Percentiles rank a stretch among this genome's conserved stretches.
Evolutionary conservation across 257 asterid species (phyloP).

Genomic region (Cruciata laevipes): DNA sequence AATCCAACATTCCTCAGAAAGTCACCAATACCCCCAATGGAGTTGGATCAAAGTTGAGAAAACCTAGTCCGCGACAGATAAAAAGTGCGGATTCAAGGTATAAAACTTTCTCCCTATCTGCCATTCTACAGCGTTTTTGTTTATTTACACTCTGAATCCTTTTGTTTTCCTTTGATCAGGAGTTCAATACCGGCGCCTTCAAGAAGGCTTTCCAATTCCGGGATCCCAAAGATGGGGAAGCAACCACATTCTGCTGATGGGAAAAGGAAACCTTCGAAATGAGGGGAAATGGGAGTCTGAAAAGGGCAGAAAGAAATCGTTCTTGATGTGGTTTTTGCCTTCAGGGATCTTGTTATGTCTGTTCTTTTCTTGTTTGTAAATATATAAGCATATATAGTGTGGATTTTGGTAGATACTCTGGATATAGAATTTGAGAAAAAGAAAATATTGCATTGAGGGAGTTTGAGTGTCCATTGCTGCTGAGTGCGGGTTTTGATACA

Average conservation of each 20-base stretch:
- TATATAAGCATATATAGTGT: conserved; percentile 13
- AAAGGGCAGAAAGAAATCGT: conserved; percentile 1
- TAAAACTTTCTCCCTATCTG: background rate
- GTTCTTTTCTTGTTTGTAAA: conserved; percentile 9
- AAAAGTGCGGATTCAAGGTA: conserved; percentile 55
- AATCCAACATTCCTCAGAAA: conserved; percentile 29
- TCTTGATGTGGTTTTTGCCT: too few species aligned
- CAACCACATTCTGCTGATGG: conserved; percentile 38
- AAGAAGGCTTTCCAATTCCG: conserved; percentile 38
- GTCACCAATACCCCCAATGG: conserved; percentile 29
- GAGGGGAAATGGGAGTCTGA: conserved; percentile 24
- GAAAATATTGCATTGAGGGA: conserved; percentile 14
- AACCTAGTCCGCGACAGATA: conserved; percentile 38
- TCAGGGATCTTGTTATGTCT: conserved; percentile 15
- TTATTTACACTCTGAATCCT: background rate
- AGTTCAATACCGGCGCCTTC: conserved; percentile 58
- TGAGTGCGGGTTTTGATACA: conserved; percentile 15
- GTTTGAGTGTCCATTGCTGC: conserved; percentile 31
- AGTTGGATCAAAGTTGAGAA: conserved; percentile 38
- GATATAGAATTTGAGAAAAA: conserved; percentile 10
- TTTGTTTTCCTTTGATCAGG: conserved; percentile 28
- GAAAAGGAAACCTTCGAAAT: conserved; percentile 48
- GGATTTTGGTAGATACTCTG: conserved; percentile 20
- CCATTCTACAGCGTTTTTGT: background rate
- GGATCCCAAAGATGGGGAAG: conserved; percentile 31